Evolutionary conservation across 2,329 filamentous ascomycete genomes (phyloP).

Genomic region (Blastomyces parvus): DNA sequence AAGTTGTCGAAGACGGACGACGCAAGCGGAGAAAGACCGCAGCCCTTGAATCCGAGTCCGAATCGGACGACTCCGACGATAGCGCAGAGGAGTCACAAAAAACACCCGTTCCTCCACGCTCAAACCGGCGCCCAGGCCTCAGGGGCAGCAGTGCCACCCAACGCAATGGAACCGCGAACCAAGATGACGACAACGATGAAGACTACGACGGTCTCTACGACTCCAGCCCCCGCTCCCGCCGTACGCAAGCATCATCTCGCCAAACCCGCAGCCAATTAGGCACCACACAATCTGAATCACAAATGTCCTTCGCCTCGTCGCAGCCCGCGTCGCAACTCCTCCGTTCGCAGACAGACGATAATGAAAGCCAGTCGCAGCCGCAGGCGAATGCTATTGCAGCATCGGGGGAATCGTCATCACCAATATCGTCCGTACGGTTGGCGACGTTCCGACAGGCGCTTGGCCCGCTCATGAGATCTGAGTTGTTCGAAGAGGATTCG

Average conservation of each 20-base stretch:
- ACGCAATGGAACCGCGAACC: constrained; percentile 39
- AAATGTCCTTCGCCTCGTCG: constrained; percentile 69
- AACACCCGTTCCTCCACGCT: constrained; percentile 22
- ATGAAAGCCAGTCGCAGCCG: constrained; percentile 17
- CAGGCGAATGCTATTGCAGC: constrained; percentile 11
- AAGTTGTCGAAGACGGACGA: constrained; percentile 70
- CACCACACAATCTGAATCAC: constrained; percentile 37
- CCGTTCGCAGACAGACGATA: constrained; percentile 40
- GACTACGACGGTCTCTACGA: constrained; percentile 47
- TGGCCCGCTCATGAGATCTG: constrained; percentile 70
- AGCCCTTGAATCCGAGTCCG: constrained; percentile 50
- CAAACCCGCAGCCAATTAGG: constrained; percentile 31
- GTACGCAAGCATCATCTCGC: constrained; percentile 23
- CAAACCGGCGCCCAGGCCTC: constrained; percentile 22
- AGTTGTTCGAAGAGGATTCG: constrained; percentile 72
- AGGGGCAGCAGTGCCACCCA: constrained; percentile 27
- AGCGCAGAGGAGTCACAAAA: constrained; percentile 20
- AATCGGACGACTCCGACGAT: constrained; percentile 29
- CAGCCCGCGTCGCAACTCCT: constrained; percentile 63
- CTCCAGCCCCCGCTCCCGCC: constrained; percentile 39
- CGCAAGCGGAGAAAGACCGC: constrained; percentile 74
- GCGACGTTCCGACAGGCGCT: constrained; percentile 68
- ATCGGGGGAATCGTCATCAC: constrained; percentile 29
- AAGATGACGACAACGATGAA: constrained; percentile 45
- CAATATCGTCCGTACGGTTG: constrained; percentile 55